These are phyloP conservation scores for Magnolia kwangsiensis DNA, from an alignment of 164 flowering plant species.

Conservation along the genomic window DNA sequence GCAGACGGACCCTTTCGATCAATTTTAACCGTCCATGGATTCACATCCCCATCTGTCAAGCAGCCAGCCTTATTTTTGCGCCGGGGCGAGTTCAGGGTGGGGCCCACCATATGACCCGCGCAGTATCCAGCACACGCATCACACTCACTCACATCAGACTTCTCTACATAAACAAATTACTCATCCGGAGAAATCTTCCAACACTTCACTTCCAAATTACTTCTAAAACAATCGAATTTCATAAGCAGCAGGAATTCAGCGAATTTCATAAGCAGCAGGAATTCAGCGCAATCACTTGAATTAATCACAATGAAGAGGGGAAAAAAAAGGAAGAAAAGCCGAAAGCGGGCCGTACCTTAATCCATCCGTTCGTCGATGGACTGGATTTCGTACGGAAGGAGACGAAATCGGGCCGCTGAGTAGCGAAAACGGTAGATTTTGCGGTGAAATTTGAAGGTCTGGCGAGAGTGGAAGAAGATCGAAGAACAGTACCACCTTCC, in stretches of 20 bases:
- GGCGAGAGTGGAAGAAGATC: conserved; percentile 18
- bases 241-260: too few relatives aligned
- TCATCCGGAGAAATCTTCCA: neutral
- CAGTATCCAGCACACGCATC: too few relatives aligned
- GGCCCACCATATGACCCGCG: too few relatives aligned
- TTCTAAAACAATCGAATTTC: too few relatives aligned
- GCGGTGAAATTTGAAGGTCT: conserved; percentile 3
- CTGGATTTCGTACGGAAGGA: conserved; percentile 13
- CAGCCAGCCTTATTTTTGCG: too few relatives aligned
- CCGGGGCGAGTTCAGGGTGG: too few relatives aligned
- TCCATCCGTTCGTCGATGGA: conserved; percentile 7
- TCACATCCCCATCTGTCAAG: too few relatives aligned
- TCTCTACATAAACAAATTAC: too few relatives aligned
- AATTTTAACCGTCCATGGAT: too few relatives aligned
- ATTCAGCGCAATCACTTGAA: neutral
- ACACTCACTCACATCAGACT: too few relatives aligned
- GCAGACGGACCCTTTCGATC: too few relatives aligned
- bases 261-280: too few relatives aligned
- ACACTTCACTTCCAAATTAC: neutral
- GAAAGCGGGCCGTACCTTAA: conserved; percentile 23
- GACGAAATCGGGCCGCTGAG: conserved; percentile 16
- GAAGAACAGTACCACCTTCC: conserved; percentile 32
- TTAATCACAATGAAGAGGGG: neutral
- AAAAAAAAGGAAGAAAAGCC: neutral
- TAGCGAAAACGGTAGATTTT: conserved; percentile 12